These are phyloP conservation scores for Ophiostoma australiae DNA, from an alignment of 2,329 filamentous ascomycete species.

Conservation along the genomic window DNA sequence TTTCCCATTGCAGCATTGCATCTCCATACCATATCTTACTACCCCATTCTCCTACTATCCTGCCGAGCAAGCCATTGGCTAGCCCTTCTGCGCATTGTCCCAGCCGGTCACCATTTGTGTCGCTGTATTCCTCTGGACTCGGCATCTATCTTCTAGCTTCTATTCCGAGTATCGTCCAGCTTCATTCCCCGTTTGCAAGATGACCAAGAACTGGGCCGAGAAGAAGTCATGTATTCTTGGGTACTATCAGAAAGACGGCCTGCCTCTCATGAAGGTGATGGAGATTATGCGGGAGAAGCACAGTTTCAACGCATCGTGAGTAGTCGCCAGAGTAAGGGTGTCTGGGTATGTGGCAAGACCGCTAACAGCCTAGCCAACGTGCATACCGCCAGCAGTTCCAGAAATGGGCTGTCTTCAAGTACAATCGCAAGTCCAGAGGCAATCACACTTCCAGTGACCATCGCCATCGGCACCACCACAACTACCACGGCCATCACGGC, in stretches of 20 bases:
- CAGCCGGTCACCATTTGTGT: no score
- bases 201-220: constrained; percentile 44
- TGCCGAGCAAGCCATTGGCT: not conserved
- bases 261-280: constrained; percentile 13
- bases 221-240: constrained; percentile 36
- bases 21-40: not conserved
- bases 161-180: not conserved
- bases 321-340: not conserved
- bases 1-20: not conserved
- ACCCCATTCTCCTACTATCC: not conserved
- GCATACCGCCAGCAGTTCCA: constrained; percentile 23
- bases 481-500: no score
- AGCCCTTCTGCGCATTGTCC: not conserved
- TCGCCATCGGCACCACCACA: no score
- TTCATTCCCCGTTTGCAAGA: constrained; percentile 27
- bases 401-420: constrained; percentile 17
- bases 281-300: not conserved
- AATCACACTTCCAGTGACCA: not conserved
- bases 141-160: not conserved
- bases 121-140: not conserved
- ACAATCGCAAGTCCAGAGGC: constrained; percentile 18
- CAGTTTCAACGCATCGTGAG: constrained; percentile 19
- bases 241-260: constrained; percentile 33
- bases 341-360: not conserved
- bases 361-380: constrained; percentile 12